Evolutionary conservation across 257 asterid species (phyloP), one percentile per base, ranked within the genome.

Genomic region (Mentha longifolia): DNA sequence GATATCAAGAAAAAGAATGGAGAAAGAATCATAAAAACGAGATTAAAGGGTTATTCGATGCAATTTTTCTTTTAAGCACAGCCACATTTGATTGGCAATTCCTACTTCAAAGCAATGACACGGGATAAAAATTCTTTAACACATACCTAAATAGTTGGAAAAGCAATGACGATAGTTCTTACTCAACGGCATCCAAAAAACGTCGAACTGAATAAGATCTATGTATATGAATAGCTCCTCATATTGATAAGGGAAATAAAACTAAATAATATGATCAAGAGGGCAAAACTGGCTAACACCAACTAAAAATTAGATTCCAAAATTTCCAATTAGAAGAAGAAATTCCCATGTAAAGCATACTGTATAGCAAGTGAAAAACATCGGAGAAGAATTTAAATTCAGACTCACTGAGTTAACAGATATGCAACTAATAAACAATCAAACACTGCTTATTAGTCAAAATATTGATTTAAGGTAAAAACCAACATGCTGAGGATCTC

Each of bases 391-490:
- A 35, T 50, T 42, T 55, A n/a, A 37, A 30, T 7, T 16, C 46
- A 58, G 16, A 13, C 43, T 54, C 49, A 13, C 11, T 37, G 70
- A 72, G 54, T n/a, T 42, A 64, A 54, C 62, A 33, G 67, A 52
- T 28, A 28, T 64, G 50, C 51, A 28, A 16, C 20, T 50, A 5
- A 13, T 41, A 35, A 22, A 43, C 2, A 30, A 6, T 15, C 30
- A 52, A 61, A 71, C 43, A 43, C 43, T 9, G 43, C 45, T 65
- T 56, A 68, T 73, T 64, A 8, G 39, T 61, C 54, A 0, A 65
- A 16, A 39, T 6, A 55, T 19, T 45, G 16, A 46, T 14, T 42
- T 56, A 13, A 35, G 17, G 47, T 13, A 37, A 17, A 71, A 43
- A 52, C 49, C 28, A 28, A 55, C 37, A 55, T 41, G 49, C 57